Evolutionary conservation across 176 grass and related monocot genomes (phyloP), one percentile per base, ranked within the genome.

Genomic region (Ampelocalamus luodianensis): DNA sequence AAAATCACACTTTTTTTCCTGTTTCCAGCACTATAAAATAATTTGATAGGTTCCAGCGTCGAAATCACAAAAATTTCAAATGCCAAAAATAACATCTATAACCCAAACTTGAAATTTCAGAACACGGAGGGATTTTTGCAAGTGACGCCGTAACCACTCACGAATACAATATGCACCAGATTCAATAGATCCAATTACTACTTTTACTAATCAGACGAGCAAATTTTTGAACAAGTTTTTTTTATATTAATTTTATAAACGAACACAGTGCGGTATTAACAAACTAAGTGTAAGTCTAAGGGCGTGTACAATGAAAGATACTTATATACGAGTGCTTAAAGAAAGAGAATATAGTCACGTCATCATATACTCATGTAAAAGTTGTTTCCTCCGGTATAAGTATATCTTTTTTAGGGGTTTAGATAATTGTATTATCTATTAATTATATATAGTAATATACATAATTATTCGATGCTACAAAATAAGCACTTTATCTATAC

Each of bases 101-200:
- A 60, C 20, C 8, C 20, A 37, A 64, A 16, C 8, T 18, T 48
- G 17, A 13, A 61, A 65, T 36, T 79, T 6, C 26, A 68, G 27
- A 27, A 38, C 18, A 66, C 29, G 10, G 46, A 40, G 4, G 63
- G 63, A 32, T 9, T 67, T 7, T 55, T 72, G 60, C 26, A 34
- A 46, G 40, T 26, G 12, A 23, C 18, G 16, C 2, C 23, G 48
- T 80, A 46, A 9, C 26, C n/a, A 71, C 68, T 40, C 46, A 36
- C 14, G 7, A 71, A 79, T 13, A 63, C 5, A 63, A 63, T 24
- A 63, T 18, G 17, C 7, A 29, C 8, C 42, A 77, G 42, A 83
- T 55, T 50, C 7, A 49, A 61, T 34, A 78, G 65, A 83, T 72
- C 36, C n/a, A 20, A 78, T 65, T 54, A 70, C 0, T 75, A 23